Evolutionary conservation across 495 filamentous ascomycete genomes (phyloP).

Genomic region (Ramalina peruviana): DNA sequence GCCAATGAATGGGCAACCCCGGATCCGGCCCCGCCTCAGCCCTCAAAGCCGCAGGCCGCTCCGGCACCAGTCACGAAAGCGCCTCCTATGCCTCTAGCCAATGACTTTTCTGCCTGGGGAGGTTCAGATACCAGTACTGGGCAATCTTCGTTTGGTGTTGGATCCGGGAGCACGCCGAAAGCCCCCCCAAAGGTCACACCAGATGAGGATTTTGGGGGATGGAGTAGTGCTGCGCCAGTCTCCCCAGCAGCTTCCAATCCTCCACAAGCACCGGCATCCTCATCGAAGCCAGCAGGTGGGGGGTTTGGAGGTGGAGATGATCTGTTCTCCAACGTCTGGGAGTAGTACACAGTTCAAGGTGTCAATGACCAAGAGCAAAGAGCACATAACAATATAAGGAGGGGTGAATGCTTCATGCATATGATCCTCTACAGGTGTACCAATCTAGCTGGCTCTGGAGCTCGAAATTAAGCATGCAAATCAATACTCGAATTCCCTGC

Average conservation of each 20-base stretch:
- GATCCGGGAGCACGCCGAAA: conserved; percentile 25
- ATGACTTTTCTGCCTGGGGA: conserved; percentile 30
- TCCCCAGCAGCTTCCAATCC: conserved; percentile 29
- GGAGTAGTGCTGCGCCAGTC: conserved; percentile 56
- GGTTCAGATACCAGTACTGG: conserved; percentile 31
- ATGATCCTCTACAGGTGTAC: too few species aligned
- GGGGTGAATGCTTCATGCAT: too few species aligned
- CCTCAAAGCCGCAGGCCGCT: conserved; percentile 12
- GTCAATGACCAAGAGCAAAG: too few species aligned
- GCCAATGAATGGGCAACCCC: conserved; percentile 35
- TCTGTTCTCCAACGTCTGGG: conserved; percentile 90
- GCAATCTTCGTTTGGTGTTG: conserved; percentile 19
- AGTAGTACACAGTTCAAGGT: conserved; percentile 27
- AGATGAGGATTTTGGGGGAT: conserved; percentile 91
- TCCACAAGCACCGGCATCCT: not conserved
- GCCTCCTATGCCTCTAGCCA: conserved; percentile 13
- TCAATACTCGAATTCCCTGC: too few species aligned
- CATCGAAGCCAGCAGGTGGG: conserved; percentile 37
- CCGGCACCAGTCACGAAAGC: conserved; percentile 10
- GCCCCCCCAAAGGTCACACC: conserved; percentile 50
- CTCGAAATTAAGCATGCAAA: too few species aligned
- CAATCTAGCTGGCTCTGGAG: too few species aligned
- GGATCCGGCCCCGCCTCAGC: conserved; percentile 24
- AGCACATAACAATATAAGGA: too few species aligned
- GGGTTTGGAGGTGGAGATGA: conserved; percentile 64